Base-by-base conservation (phyloP, 1,284 basidiomycete genomes). In the Apiotrichum laibachii region DNA sequence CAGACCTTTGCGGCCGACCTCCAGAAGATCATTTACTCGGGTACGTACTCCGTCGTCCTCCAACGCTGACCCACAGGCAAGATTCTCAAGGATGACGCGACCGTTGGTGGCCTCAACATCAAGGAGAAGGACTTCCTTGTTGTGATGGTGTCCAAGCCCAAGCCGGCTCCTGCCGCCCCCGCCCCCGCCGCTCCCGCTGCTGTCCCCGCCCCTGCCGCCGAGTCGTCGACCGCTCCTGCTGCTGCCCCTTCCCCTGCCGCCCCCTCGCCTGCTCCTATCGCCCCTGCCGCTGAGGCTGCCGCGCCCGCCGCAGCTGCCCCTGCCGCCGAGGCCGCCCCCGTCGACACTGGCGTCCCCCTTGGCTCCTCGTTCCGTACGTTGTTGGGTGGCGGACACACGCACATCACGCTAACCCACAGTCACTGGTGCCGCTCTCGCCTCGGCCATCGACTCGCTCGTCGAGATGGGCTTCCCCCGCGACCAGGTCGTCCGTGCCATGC, bases 101-200 rank as follows among this genome's bases (percentile, higher is more conserved):
- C 88, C 1, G 84, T 99, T 43, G 89, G 86, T 66, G 88, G 88
- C 58, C 90, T 89, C 73, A 87, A 89, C 61, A 90, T 99, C 82
- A 95, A 97, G 81, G 95, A 99, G 80, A 99, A 97, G 82, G 95
- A 97, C 77, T 99, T 99, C 81, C 82, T 99, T 60, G 96, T 99
- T 19, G 85, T 99, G 50, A 99, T 99, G 95, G 90, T 98, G 48
- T 87, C 92, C 56, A 99, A 97, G 71, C 72, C 78, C 48, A 79
- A 79, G 67, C 72, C 67, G 40, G 57, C 72, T 35, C 71, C 82
- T 26, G 66, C 77, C 16, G 47, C 67, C 5, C 50, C 80, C 8
- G 63, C 73, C 8, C 65, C 80, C 2, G 56, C 76, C 0, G 63
- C 70, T 31, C 26, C 26, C 7, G 64, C 72, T 37, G 37, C 37